phyloP scores from a whole-genome alignment of 2,329 filamentous ascomycete species.

The Amauroascus niger region DNA sequence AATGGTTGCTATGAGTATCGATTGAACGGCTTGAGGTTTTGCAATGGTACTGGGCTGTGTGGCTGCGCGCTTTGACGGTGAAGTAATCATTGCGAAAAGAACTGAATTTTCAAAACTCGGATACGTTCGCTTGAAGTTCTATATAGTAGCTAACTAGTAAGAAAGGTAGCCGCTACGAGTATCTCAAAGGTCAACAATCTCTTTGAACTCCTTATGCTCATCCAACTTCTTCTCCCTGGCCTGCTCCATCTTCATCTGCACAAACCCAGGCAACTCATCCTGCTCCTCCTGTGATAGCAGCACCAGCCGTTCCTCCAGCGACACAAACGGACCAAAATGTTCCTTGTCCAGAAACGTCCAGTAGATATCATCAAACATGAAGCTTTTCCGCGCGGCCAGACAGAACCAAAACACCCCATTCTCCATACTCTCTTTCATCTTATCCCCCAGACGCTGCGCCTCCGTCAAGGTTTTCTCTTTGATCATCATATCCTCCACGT shows the following conservation, averaged over 20 bases:
- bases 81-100: no score
- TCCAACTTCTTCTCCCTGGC: conserved; percentile 13
- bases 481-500: conserved; percentile 17
- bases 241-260: conserved; percentile 14
- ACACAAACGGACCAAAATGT: conserved; percentile 19
- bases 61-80: no score
- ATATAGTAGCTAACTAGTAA: no score
- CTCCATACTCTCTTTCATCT: conserved; percentile 22
- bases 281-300: conserved; percentile 15
- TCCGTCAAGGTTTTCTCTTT: conserved; percentile 10
- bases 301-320: conserved; percentile 18
- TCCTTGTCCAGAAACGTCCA: conserved; percentile 20
- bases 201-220: no score
- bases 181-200: no score
- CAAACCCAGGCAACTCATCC: conserved; percentile 3
- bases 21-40: no score
- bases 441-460: conserved; percentile 19
- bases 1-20: no score
- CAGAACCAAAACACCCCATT: conserved; percentile 24
- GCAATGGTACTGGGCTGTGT: no score
- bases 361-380: conserved; percentile 24
- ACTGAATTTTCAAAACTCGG: no score
- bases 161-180: no score
- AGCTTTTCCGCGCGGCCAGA: conserved; percentile 22
- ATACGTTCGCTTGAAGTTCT: no score